A percentile compares a stretch with the other conserved stretches of the same genome.
These are phyloP conservation scores for Xylariaceae sp. DNA, from an alignment of 2,329 filamentous ascomycete species.

Conservation along the genomic window DNA sequence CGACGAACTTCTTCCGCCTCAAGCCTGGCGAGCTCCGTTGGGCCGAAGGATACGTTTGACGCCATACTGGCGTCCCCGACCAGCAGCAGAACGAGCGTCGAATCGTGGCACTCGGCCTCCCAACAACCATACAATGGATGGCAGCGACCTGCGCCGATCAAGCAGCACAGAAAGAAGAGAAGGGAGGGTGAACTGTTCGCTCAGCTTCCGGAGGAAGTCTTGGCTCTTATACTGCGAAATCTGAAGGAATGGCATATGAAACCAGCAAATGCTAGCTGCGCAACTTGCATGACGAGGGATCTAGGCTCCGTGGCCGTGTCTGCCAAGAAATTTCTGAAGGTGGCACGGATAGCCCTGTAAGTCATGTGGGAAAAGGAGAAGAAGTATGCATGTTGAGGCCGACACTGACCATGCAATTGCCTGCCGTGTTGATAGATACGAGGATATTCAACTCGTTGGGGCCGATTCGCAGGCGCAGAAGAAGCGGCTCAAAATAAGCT, in stretches of 20 bases:
- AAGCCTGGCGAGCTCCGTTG: slow-evolving; percentile 24
- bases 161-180: slow-evolving; percentile 31
- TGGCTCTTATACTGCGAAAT: slow-evolving; percentile 50
- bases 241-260: slow-evolving; percentile 48
- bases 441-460: slow-evolving; percentile 54
- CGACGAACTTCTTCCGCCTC: slow-evolving; percentile 24
- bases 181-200: slow-evolving; percentile 48
- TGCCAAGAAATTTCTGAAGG: slow-evolving; percentile 47
- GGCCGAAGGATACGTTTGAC: slow-evolving; percentile 28
- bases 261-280: slow-evolving; percentile 46
- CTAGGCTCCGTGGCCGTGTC: slow-evolving; percentile 45
- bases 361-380: no score
- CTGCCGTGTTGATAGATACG: no score
- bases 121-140: slow-evolving; percentile 27
- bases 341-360: slow-evolving; percentile 47
- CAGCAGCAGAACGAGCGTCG: slow-evolving; percentile 37
- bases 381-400: no score
- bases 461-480: slow-evolving; percentile 49
- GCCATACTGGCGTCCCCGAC: slow-evolving; percentile 27
- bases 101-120: slow-evolving; percentile 34
- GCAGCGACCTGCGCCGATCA: slow-evolving; percentile 33
- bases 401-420: no score
- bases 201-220: slow-evolving; percentile 53
- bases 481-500: slow-evolving; percentile 51
- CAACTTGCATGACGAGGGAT: slow-evolving; percentile 62